Base-by-base conservation (phyloP, 768 basidiomycete species). In the Cystobasidium onofrii region DNA sequence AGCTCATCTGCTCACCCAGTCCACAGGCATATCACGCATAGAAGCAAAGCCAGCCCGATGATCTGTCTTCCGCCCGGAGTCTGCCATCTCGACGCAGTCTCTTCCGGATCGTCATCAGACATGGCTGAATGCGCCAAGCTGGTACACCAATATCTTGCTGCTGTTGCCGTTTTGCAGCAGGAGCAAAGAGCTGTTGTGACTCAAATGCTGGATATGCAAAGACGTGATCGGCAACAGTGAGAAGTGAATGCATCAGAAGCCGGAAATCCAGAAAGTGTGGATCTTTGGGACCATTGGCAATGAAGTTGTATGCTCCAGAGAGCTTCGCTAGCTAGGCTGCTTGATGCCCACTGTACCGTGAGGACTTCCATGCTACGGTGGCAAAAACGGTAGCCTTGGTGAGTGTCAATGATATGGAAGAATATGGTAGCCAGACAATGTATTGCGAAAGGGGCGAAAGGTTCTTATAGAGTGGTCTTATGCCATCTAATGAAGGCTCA, bases 1-100 rank as follows among this genome's bases (percentile, higher is more conserved):
- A 7, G n/a, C 46, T 50, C n/a, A 4, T 43, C 17, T 27, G 63
- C 93, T 95, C 80, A 90, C 13, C 85, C 82, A 18, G 93, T 95
- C 94, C 94, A 97, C 15, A 96, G 85, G 41, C 90, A 54, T 10
- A 75, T 71, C 7, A 75, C 74, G 69, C 55, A 62, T n/a, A 75
- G 60, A 6, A 75, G 57, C 20, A 72, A 67, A 36, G 52, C 29
- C 29, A 50, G 29, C 13, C 65, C 65, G 18, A 52, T 23, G 27
- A 31, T 46, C 29, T 43, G 29, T 29, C 65, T 44, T 44, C 65
- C 65, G 43, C 27, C 29, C 27, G 29, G 23, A 27, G 39, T 64
- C 63, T 34, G 39, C 31, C 34, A 34, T 34, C 25, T 64, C n/a
- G 46, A 50, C 46, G 18, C 20, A 4, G 18, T 20, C 20, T 9